Evolutionary conservation across 2,329 filamentous ascomycete genomes (phyloP), one percentile per base, ranked within the genome.

Genomic region (Stagonosporopsis vannaccii): DNA sequence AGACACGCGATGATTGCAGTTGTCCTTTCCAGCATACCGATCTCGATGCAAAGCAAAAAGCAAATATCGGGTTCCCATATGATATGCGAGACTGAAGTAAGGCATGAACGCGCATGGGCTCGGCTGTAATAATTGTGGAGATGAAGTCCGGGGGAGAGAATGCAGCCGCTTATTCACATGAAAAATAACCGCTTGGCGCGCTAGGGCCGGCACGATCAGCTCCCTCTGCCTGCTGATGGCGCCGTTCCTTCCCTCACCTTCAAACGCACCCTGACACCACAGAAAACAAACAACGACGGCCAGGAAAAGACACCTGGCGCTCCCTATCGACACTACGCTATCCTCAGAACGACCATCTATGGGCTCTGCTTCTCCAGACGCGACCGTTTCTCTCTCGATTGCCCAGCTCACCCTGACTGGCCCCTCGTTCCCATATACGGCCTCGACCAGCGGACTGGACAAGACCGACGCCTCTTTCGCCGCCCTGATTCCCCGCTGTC

Each of bases 381-480:
- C 69, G 63, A 72, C 71, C 64, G 65, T 65, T 65, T 65, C 56
- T 62, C 65, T 66, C 54, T 62, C 62, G 50, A 65, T 63, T 62
- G 66, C 63, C 68, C 65, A 67, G 62, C 60, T 68, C 68, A 68
- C 70, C 66, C 67, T 74, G 65, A 63, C 70, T 63, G 69, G 69
- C 68, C 71, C 71, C 62, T 61, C 67, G 43, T 65, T 71, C 51
- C 71, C 73, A 51, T 70, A 71, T 62, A 64, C 57, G 60, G 63
- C 66, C 54, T 69, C 78, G 63, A 61, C 70, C 65, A 66, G 76
- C 62, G 67, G 70, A 61, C 67, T 76, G 60, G 75, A 71, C 56
- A 73, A 71, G 66, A 76, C 71, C 45, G 78, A 81, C 63, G 78
- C 79, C 22, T 80, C 77, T 62, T 82, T 81, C 66, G 79, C 76